Evolutionary conservation across 345 rosid species (phyloP), one percentile per base, ranked within the genome.

Genomic region (Populus euphratica): DNA sequence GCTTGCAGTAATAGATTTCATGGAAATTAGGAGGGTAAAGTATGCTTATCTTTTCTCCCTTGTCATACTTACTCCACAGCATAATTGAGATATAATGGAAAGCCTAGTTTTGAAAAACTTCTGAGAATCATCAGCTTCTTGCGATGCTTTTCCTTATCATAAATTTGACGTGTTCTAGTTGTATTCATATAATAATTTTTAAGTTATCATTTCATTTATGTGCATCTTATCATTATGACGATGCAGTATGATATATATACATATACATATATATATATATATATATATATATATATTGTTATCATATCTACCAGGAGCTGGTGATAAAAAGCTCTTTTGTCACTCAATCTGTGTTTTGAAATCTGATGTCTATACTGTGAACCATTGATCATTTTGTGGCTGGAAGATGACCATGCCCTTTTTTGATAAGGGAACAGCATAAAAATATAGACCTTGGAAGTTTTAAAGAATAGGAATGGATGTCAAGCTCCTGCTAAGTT

Each of bases 1-100:
- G 76, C 76, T 74, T 75, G 75, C 79, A 39, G 43, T 76, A 39
- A 43, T 73, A 29, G 68, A 31, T 69, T 50, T 66, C 50, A 68
- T 27, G 76, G 81, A 75, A 77, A 69, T 70, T 72, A 80, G 82
- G 72, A 66, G 70, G 78, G 79, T 78, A 83, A 80, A 72, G 64
- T 35, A 52, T 49, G 74, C 69, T 65, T 44, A 31, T 63, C 56
- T 65, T 76, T 38, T 72, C 78, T 63, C 72, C 71, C 52, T 70
- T 67, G 21, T 41, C 69, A 74, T 70, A 10, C 44, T 72, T 66
- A 78, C 8, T 64, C 14, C 36, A 5, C 36, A 33, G 36, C 36
- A 33, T 33, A 33, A 33, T 61, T 39, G 82, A 41, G 36, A 74
- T 67, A 52, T 25, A 52, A 52, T 67, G 63, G 54, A 76, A 73